Conservation (phyloP, 2,329 filamentous ascomycete species). For the Pezicula neosporulosa region DNA sequence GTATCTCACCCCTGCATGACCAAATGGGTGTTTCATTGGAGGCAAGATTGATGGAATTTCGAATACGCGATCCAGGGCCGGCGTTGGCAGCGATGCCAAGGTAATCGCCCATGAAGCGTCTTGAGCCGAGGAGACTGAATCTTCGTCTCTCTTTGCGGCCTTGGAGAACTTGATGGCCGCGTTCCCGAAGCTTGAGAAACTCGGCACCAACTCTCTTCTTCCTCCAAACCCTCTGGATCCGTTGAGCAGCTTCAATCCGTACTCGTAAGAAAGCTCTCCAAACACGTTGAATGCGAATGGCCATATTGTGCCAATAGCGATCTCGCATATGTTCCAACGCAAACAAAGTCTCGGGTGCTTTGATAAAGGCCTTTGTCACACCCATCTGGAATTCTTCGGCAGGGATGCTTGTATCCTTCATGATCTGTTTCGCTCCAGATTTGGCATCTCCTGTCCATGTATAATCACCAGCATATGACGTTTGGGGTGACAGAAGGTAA, state of each 20-base stretch:
- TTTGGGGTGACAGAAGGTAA: conserved; percentile 90
- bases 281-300: conserved; percentile 91
- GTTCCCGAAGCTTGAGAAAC: conserved; percentile 81
- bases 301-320: conserved; percentile 99
- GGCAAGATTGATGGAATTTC: conserved; percentile 67
- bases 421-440: conserved; percentile 83
- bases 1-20: conserved; percentile 83
- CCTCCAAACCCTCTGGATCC: conserved; percentile 94
- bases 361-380: conserved; percentile 96
- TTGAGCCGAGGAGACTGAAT: conserved; percentile 86
- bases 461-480: conserved; percentile 94
- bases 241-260: conserved; percentile 83
- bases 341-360: conserved; percentile 94
- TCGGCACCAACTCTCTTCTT: conserved; percentile 89
- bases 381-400: conserved; percentile 96
- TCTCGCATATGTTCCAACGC: conserved; percentile 97
- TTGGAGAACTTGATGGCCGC: conserved; percentile 77
- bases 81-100: conserved; percentile 78
- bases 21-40: conserved; percentile 76
- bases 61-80: conserved; percentile 78
- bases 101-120: conserved; percentile 93
- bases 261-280: conserved; percentile 97
- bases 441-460: conserved; percentile 90
- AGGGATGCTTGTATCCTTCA: conserved; percentile 95
- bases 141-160: conserved; percentile 87